Evolutionary conservation across 306 rosid species (phyloP).

Genomic region (Cercis canadensis): DNA sequence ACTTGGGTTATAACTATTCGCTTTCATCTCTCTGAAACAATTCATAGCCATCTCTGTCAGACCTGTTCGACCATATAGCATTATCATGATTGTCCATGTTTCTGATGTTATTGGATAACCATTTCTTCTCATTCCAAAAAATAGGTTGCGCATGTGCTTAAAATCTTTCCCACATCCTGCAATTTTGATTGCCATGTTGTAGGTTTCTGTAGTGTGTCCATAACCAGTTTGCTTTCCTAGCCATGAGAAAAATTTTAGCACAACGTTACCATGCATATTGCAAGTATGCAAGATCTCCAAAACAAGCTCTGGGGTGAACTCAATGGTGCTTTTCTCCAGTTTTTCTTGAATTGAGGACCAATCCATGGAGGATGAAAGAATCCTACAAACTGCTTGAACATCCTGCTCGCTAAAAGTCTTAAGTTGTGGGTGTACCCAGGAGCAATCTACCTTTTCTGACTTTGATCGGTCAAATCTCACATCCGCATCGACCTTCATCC

Average conservation of each 20-base stretch:
- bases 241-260: conserved; percentile 78
- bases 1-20: conserved; percentile 57
- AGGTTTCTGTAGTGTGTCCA: conserved; percentile 71
- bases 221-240: conserved; percentile 66
- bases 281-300: conserved; percentile 57
- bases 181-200: conserved; percentile 84
- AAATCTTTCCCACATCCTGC: conserved; percentile 91
- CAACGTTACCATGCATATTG: conserved; percentile 52
- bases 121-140: conserved; percentile 85
- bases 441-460: conserved; percentile 32
- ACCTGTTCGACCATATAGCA: conserved; percentile 89
- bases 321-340: conserved; percentile 57
- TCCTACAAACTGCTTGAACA: conserved; percentile 50
- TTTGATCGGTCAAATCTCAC: conserved; percentile 36
- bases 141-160: conserved; percentile 83
- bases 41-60: conserved; percentile 76
- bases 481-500: conserved; percentile 38
- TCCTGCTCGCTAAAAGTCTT: conserved; percentile 56
- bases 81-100: conserved; percentile 94
- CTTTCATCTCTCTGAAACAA: conserved; percentile 76
- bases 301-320: conserved; percentile 75
- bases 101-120: conserved; percentile 60
- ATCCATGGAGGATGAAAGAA: conserved; percentile 60
- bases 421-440: conserved; percentile 34
- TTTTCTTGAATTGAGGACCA: conserved; percentile 63